phyloP scores from a whole-genome alignment of 805 yeast species.

The Starmerella sirachaensis region DNA sequence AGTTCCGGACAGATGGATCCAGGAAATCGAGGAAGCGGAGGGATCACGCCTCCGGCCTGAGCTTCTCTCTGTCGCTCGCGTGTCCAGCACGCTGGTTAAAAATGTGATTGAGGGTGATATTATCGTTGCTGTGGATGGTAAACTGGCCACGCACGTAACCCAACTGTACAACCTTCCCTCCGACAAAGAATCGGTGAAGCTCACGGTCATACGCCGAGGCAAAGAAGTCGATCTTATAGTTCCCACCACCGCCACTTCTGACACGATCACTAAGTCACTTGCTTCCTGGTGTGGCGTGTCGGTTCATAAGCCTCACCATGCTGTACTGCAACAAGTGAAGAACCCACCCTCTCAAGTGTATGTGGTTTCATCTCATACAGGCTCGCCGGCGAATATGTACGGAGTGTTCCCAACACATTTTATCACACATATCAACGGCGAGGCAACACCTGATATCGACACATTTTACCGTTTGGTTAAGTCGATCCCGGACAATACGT shows the following conservation, averaged over 20 bases:
- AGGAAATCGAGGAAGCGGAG: conserved; percentile 48
- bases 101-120: conserved; percentile 53
- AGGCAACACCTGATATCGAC: conserved; percentile 56
- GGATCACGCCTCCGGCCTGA: conserved; percentile 50
- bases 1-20: conserved; percentile 77
- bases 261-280: conserved; percentile 50
- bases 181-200: conserved; percentile 35
- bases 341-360: conserved; percentile 75
- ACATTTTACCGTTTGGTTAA: conserved; percentile 56
- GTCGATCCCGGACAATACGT: conserved; percentile 63
- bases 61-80: conserved; percentile 57
- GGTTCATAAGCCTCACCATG: conserved; percentile 82
- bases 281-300: conserved; percentile 77
- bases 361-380: conserved; percentile 58
- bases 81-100: conserved; percentile 36
- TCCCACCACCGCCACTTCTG: conserved; percentile 49
- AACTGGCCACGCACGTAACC: conserved; percentile 50
- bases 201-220: conserved; percentile 63
- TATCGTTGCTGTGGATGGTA: conserved; percentile 54
- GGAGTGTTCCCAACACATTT: conserved; percentile 69
- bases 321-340: conserved; percentile 73
- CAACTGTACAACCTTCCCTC: conserved; percentile 44
- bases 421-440: conserved; percentile 79
- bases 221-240: conserved; percentile 48
- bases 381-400: conserved; percentile 80